Evolutionary conservation across 2,329 filamentous ascomycete genomes (phyloP), one percentile per base, ranked within the genome.

Genomic region (Exophiala lecanii-corni): DNA sequence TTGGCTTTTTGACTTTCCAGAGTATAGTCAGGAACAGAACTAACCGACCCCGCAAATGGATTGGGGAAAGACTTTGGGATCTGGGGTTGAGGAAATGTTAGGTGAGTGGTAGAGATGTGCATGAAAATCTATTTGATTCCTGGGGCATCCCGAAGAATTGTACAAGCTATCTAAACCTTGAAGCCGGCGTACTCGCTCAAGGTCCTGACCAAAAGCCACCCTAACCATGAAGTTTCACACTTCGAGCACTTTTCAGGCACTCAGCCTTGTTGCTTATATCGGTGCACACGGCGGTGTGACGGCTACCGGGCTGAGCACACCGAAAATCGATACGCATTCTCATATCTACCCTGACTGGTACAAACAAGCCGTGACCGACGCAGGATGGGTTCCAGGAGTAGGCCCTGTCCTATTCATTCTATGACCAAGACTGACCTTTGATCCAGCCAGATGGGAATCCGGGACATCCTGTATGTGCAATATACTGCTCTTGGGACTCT

Each of bases 341-440:
- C 41, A 44, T 31, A 17, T 44, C 21, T 44, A 39, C 18, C 41
- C 41, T 9, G 41, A 44, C 23, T 44, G 17, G 17, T 44, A 44
- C 26, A 35, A 19, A 19, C 28, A 44, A 20, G 41, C 35, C 4
- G 35, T 44, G 9, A 39, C 30, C 3, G 36, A 38, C 17, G 35
- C 41, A 5, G 41, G 41, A n/a, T 44, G 41, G 41, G 20, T 30
- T 5, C 41, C 41, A 23, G 41, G 41, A 7, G 16, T 30, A 23
- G n/a, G 17, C 21, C 5, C 7, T 18, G 13, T 18, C 37, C 36
- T 12, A 13, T 21, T 15, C 17, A 15, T 26, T 10, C 7, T 21
- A 15, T 4, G 19, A 21, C 23, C n/a, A 28, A 28, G n/a, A 5
- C 9, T 18, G 15, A 35, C 10, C 10, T 33, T 6, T 17, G 15